Conservation (phyloP, 2,329 filamentous ascomycete species). For the Lasiodiplodia sp. region DNA sequence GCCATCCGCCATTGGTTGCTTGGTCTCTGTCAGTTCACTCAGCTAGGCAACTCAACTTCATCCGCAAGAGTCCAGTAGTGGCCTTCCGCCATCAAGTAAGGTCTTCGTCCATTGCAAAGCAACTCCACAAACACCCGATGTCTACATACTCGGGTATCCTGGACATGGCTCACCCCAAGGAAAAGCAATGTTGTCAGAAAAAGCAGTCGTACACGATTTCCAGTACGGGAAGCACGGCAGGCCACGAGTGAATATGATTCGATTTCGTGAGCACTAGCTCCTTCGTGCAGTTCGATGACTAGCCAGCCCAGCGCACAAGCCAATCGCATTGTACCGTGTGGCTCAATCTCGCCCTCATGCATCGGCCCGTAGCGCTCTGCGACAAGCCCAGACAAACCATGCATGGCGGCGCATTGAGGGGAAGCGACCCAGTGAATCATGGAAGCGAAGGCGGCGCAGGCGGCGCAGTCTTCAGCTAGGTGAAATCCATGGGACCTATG, state of each 20-base stretch:
- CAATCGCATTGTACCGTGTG: background rate
- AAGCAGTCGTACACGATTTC: background rate
- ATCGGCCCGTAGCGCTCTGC: background rate
- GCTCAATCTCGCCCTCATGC: background rate
- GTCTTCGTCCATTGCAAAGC: too few species aligned
- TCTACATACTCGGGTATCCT: too few species aligned
- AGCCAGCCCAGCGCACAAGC: background rate
- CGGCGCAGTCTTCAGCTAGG: background rate
- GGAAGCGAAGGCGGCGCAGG: constrained; percentile 2
- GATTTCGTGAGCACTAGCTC: background rate
- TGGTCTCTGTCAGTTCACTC: background rate
- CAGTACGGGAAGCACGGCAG: too few species aligned
- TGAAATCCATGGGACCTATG: background rate
- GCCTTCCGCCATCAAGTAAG: background rate
- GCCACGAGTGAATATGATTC: background rate
- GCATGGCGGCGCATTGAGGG: background rate
- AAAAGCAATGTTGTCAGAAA: too few species aligned
- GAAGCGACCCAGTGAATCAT: background rate
- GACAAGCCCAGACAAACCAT: background rate
- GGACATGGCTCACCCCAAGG: too few species aligned
- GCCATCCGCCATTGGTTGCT: background rate
- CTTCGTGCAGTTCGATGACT: background rate
- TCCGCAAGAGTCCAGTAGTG: too few species aligned
- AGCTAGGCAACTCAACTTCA: too few species aligned
- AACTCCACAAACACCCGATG: too few species aligned